Evolutionary conservation across 305 asterid genomes (phyloP).

Genomic region (Fraxinus sp.): DNA sequence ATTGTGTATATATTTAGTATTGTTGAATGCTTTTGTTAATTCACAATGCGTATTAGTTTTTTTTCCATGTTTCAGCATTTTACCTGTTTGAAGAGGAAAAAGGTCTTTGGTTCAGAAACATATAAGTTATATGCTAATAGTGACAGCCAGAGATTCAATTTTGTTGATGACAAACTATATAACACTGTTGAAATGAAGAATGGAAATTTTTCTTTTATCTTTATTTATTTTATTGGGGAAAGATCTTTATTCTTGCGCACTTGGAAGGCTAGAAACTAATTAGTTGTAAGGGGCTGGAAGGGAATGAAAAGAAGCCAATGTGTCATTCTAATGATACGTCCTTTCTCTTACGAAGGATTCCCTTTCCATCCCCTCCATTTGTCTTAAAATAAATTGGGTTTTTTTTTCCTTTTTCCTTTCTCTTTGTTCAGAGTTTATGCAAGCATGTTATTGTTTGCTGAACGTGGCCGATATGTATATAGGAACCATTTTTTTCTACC

Average conservation of each 20-base stretch:
- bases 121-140: neutral
- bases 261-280: neutral
- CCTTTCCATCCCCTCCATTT: neutral
- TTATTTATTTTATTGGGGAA: neutral
- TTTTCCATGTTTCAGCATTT: neutral
- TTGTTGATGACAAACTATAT: neutral
- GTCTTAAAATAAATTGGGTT: neutral
- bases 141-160: neutral
- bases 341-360: neutral
- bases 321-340: neutral
- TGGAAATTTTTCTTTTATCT: neutral
- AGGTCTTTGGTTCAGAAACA: neutral
- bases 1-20: neutral
- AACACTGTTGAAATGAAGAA: neutral
- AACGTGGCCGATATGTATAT: neutral
- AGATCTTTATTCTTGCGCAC: neutral
- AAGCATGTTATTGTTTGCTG: neutral
- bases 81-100: neutral
- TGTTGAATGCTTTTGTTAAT: neutral
- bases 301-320: neutral
- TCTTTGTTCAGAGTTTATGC: neutral
- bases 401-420: neutral
- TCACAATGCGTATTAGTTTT: neutral
- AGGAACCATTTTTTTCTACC: neutral
- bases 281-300: neutral